Percentiles rank a stretch among this genome's conserved stretches.
Conservation (phyloP, 352 stramenopile genomes). For the Phytophthora capsici region DNA sequence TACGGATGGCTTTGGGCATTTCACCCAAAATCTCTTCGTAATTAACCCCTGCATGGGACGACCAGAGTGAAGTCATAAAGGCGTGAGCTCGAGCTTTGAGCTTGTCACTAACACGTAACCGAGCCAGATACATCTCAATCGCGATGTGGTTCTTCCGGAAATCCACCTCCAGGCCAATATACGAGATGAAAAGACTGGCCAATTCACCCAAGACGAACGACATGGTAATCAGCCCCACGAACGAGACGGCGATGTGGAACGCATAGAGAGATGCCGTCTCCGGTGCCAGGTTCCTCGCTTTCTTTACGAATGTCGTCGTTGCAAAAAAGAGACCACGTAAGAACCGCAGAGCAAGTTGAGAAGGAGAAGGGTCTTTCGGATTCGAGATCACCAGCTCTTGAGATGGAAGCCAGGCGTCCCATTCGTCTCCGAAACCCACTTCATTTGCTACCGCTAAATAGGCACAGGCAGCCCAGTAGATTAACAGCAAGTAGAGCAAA, state of each 20-base stretch:
- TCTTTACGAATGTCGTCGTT: constrained; percentile 55
- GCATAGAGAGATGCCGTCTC: constrained; percentile 36
- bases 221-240: constrained; percentile 57
- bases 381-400: constrained; percentile 44
- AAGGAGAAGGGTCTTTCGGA: constrained; percentile 13
- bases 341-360: constrained; percentile 39
- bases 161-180: constrained; percentile 60
- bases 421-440: constrained; percentile 53
- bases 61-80: constrained; percentile 66
- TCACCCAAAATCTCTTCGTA: constrained; percentile 60
- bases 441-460: constrained; percentile 52
- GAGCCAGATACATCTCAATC: constrained; percentile 50
- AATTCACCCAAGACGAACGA: constrained; percentile 61
- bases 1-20: constrained; percentile 51
- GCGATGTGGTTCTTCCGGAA: constrained; percentile 70
- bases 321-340: constrained; percentile 59
- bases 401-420: constrained; percentile 58
- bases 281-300: constrained; percentile 27
- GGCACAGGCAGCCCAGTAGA: constrained; percentile 66
- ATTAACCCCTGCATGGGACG: constrained; percentile 57
- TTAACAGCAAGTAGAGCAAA: constrained; percentile 59
- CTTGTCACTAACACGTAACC: constrained; percentile 36
- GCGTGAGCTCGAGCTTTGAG: constrained; percentile 42
- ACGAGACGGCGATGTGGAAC: constrained; percentile 53
- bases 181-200: constrained; percentile 62